Conservation (phyloP, 352 stramenopile genomes). For the Globisporangium megalacanthum region DNA sequence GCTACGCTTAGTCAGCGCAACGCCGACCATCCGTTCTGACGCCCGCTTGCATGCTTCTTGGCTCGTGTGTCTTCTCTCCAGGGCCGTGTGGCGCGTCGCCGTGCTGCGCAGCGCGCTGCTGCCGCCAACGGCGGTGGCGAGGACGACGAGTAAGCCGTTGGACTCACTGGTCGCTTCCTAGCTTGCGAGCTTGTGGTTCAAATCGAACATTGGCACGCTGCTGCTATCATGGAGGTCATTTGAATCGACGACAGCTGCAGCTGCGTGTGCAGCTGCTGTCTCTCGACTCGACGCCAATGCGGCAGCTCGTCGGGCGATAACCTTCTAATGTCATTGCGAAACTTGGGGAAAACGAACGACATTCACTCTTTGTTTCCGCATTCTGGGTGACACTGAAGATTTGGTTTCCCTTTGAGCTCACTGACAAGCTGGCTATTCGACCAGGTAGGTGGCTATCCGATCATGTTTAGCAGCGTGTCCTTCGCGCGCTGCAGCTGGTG, state of each 20-base stretch:
- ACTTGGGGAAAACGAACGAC: slow-evolving; percentile 61
- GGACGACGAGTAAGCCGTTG: slow-evolving; percentile 76
- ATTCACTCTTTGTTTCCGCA: background rate
- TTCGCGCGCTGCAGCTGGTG: slow-evolving; percentile 72
- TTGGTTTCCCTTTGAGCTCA: too few species aligned
- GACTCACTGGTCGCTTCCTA: slow-evolving; percentile 8
- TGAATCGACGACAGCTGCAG: background rate
- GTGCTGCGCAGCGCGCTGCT: slow-evolving; percentile 91
- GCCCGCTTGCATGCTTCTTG: background rate
- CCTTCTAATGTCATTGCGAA: slow-evolving; percentile 77
- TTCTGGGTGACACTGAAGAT: too few species aligned
- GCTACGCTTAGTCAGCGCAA: background rate
- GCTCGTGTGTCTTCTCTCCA: slow-evolving; percentile 13
- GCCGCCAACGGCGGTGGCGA: slow-evolving; percentile 83
- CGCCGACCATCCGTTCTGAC: background rate
- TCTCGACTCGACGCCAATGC: background rate
- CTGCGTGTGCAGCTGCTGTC: background rate
- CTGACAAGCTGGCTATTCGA: too few species aligned
- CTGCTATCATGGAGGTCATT: slow-evolving; percentile 5
- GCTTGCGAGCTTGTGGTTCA: slow-evolving; percentile 14
- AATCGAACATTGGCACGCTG: slow-evolving; percentile 1
- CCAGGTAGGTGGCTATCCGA: background rate
- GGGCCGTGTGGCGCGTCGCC: slow-evolving; percentile 94
- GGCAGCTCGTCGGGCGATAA: slow-evolving; percentile 30
- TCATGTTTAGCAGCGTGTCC: slow-evolving; percentile 40